phyloP scores from a whole-genome alignment of 495 filamentous ascomycete species.

The Bombardia bombarda region DNA sequence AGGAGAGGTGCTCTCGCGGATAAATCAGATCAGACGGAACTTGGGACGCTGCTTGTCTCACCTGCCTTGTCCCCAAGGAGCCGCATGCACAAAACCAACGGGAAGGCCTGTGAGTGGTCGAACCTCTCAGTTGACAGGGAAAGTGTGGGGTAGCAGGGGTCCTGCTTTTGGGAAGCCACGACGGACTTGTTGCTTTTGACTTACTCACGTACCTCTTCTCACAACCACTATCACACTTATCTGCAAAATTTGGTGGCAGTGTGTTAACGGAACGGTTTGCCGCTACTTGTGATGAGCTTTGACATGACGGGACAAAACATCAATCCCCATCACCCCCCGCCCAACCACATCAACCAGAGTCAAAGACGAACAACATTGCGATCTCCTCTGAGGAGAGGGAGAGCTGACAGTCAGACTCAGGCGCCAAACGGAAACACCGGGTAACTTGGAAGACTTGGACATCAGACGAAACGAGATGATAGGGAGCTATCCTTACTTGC shows the following conservation, averaged over 20 bases:
- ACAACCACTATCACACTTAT: too few species aligned
- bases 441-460: constrained; percentile 4
- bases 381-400: too few species aligned
- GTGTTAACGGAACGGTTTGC: not conserved
- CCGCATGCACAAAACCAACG: constrained; percentile 15
- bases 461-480: constrained; percentile 18
- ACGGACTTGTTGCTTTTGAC: not conserved
- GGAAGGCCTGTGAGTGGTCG: not conserved
- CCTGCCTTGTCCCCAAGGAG: constrained; percentile 9
- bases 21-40: constrained; percentile 25
- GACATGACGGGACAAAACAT: too few species aligned
- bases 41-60: constrained; percentile 25
- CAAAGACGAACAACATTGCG: not conserved
- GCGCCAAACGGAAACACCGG: constrained; percentile 3
- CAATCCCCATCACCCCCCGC: too few species aligned
- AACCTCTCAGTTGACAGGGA: not conserved
- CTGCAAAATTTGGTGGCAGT: not conserved
- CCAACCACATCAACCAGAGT: too few species aligned
- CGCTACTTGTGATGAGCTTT: too few species aligned
- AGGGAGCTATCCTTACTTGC: too few species aligned
- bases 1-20: constrained; percentile 4
- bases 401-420: not conserved
- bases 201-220: not conserved
- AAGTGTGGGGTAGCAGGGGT: not conserved
- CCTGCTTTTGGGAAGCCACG: not conserved